Conservation (phyloP, 164 flowering plant genomes). For the Macadamia tetraphylla region DNA sequence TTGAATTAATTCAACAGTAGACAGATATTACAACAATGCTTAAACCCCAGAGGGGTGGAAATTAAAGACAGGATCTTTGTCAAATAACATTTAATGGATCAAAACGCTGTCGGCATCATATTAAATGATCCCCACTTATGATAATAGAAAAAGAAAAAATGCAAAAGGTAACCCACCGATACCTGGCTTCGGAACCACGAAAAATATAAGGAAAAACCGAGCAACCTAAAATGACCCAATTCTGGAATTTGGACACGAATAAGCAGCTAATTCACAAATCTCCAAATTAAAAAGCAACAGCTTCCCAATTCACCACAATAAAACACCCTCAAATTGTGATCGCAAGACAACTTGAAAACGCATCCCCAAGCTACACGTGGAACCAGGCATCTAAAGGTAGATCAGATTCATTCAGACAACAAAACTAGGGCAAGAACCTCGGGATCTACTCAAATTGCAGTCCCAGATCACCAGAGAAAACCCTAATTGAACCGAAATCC, state of each 20-base stretch:
- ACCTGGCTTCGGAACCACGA: neutral
- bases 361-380: constrained; percentile 1
- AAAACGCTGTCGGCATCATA: no score
- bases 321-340: neutral
- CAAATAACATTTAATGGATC: no score
- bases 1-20: no score
- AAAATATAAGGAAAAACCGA: neutral
- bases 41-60: no score
- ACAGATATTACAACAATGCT: no score
- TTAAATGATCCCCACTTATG: no score
- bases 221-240: neutral
- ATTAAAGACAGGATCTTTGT: no score
- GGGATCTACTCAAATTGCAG: constrained; percentile 5
- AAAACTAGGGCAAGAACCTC: constrained; percentile 3
- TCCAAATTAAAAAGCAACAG: neutral
- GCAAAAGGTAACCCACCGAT: no score
- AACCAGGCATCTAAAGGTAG: neutral
- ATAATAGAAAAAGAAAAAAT: no score
- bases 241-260: no score
- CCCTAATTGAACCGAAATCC: constrained; percentile 4
- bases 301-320: neutral
- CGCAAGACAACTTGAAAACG: neutral
- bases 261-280: no score
- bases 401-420: constrained; percentile 10
- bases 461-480: constrained; percentile 2